Conservation (phyloP, 2,329 filamentous ascomycete species). For the Ascochyta koolunga region DNA sequence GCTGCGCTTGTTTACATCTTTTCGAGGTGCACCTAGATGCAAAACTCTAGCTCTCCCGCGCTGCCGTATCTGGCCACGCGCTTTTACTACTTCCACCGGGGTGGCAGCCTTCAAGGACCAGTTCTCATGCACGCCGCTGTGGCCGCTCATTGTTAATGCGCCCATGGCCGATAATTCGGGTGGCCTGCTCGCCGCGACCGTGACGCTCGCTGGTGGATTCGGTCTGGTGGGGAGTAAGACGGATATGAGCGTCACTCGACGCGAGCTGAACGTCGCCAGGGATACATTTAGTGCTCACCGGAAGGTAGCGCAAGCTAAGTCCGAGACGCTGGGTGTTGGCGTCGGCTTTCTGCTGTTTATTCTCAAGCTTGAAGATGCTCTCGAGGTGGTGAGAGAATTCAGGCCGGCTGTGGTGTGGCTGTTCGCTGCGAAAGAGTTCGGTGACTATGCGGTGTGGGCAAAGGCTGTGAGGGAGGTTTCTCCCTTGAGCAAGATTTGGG, state of each 20-base stretch:
- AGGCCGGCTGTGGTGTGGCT: conserved; percentile 69
- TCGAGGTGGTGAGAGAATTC: conserved; percentile 60
- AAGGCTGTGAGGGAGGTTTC: conserved; percentile 40
- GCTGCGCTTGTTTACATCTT: neutral
- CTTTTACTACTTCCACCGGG: neutral
- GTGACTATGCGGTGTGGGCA: conserved; percentile 47
- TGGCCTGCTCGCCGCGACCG: conserved; percentile 63
- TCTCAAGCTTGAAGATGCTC: conserved; percentile 51
- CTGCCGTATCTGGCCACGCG: neutral
- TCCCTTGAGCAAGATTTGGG: conserved; percentile 57
- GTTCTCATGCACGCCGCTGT: conserved; percentile 62
- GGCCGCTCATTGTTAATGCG: conserved; percentile 65
- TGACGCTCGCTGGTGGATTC: conserved; percentile 60
- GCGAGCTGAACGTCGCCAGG: conserved; percentile 36
- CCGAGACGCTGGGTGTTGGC: conserved; percentile 56
- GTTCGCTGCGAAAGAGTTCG: conserved; percentile 62
- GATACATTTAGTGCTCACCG: neutral
- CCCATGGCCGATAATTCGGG: conserved; percentile 71
- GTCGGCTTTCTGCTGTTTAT: conserved; percentile 66
- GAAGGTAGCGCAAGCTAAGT: neutral
- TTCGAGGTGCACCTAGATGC: neutral
- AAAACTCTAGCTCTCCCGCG: neutral
- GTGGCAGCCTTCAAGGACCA: neutral
- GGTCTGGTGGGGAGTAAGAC: conserved; percentile 52
- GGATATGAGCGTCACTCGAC: conserved; percentile 39